Conservation (phyloP, 1,284 basidiomycete genomes). For the Porogramme epimiltina region DNA sequence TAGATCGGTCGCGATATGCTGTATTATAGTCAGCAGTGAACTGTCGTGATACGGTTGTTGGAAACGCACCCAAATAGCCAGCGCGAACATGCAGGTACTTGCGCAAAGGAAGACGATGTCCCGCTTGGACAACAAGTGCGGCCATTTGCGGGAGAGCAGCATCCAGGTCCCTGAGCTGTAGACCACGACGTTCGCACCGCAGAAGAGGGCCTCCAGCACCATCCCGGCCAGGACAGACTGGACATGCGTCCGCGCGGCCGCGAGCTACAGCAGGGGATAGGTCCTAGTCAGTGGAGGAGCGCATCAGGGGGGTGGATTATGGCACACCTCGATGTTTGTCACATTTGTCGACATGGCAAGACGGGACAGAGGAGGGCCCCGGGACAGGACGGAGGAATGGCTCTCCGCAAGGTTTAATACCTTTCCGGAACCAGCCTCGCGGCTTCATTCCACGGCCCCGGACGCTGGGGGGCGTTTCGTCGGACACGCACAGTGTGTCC, state of each 20-base stretch:
- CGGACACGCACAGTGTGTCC: too few species aligned
- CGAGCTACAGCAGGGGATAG: neutral
- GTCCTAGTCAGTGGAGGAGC: neutral
- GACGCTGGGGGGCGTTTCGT: too few species aligned
- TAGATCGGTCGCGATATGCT: conserved; percentile 8
- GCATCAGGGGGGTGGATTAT: neutral
- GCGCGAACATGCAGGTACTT: conserved; percentile 8
- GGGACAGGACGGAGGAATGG: neutral
- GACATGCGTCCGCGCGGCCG: conserved; percentile 3
- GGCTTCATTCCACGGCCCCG: too few species aligned
- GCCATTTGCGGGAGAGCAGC: conserved; percentile 1
- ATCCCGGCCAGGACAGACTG: conserved; percentile 2
- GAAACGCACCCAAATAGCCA: conserved; percentile 2
- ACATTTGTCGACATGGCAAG: neutral
- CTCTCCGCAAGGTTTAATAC: too few species aligned
- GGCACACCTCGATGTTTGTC: neutral
- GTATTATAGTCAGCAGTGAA: neutral
- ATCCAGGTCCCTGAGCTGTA: conserved; percentile 8
- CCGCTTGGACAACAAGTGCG: neutral
- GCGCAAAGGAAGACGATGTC: conserved; percentile 4
- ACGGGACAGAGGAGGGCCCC: neutral
- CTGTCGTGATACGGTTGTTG: neutral
- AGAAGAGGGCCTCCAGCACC: conserved; percentile 10
- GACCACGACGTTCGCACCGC: conserved; percentile 6
- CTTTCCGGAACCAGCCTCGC: too few species aligned